Evolutionary conservation across 164 flowering plant genomes (phyloP).

Genomic region (Echeveria elegans): DNA sequence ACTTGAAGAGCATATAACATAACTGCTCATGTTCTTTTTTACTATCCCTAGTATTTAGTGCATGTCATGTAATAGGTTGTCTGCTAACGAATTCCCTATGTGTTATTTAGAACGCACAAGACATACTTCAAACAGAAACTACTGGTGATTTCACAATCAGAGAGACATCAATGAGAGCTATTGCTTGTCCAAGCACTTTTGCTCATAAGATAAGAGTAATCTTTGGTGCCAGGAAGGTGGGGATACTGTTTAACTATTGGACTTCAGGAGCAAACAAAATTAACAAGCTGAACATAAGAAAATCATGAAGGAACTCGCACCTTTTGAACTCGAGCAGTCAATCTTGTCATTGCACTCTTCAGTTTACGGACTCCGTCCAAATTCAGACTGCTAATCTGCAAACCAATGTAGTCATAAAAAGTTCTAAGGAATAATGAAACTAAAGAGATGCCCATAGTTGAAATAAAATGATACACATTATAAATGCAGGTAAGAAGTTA

Average conservation of each 20-base stretch:
- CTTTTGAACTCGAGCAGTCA: slow-evolving; percentile 93
- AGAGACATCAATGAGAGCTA: neutral
- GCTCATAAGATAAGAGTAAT: neutral
- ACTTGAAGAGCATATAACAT: neutral
- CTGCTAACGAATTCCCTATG: neutral
- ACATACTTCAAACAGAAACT: neutral
- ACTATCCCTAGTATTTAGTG: neutral
- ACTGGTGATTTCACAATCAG: neutral
- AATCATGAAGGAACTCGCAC: slow-evolving; percentile 21
- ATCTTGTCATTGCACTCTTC: slow-evolving; percentile 95
- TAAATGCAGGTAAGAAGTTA: neutral
- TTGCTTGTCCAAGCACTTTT: neutral
- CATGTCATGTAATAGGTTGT: too few species aligned
- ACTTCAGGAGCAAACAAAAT: neutral
- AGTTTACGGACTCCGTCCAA: slow-evolving; percentile 91
- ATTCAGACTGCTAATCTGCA: slow-evolving; percentile 89
- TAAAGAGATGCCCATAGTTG: neutral
- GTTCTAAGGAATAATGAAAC: neutral
- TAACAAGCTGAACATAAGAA: neutral
- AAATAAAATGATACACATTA: too few species aligned
- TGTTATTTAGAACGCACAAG: neutral
- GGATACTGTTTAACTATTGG: neutral
- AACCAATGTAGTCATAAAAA: neutral
- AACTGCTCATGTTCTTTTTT: neutral
- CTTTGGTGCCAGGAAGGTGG: neutral